phyloP scores from a whole-genome alignment of 2,329 filamentous ascomycete species.

The Phaeoacremonium minimum region DNA sequence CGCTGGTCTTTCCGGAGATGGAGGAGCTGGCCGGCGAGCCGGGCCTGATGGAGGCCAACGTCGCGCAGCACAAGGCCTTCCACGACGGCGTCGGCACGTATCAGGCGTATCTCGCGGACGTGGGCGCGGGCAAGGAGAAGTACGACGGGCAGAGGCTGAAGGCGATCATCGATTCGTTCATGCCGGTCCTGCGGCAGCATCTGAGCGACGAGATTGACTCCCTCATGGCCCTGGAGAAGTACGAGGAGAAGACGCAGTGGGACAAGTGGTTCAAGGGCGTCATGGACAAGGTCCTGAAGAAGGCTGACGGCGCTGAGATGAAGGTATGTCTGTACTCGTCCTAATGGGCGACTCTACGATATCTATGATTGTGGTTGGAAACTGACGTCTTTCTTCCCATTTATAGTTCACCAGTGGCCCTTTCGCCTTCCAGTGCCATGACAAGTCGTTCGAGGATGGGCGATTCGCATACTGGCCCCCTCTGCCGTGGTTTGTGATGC shows the following conservation, averaged over 20 bases:
- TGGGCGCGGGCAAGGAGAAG: constrained; percentile 18
- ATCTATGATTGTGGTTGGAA: no score
- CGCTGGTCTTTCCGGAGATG: constrained; percentile 23
- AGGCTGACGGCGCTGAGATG: constrained; percentile 9
- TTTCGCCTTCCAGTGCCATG: constrained; percentile 16
- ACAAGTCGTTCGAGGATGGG: constrained; percentile 17
- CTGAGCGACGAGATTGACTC: constrained; percentile 32
- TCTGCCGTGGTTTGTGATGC: constrained; percentile 16
- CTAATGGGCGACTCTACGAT: no score
- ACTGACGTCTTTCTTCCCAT: no score
- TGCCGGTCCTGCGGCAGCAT: constrained; percentile 25
- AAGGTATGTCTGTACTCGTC: constrained; percentile 14
- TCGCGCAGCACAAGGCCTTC: constrained; percentile 27
- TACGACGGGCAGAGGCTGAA: constrained; percentile 25
- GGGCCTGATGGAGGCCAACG: constrained; percentile 24
- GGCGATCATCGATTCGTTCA: constrained; percentile 29
- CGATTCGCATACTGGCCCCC: constrained; percentile 16
- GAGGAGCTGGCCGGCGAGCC: constrained; percentile 19
- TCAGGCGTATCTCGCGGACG: constrained; percentile 21
- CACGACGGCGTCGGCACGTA: constrained; percentile 24
- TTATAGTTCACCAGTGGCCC: no score
- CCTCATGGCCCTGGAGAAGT: constrained; percentile 25
- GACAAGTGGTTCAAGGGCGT: constrained; percentile 19
- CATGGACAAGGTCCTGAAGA: constrained; percentile 10
- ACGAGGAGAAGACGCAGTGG: constrained; percentile 29